Percentiles rank a stretch among this genome's conserved stretches.
These are phyloP conservation scores for Sugiyamaella lignohabitans DNA, from an alignment of 805 yeast genomes.

Conservation along the genomic window DNA sequence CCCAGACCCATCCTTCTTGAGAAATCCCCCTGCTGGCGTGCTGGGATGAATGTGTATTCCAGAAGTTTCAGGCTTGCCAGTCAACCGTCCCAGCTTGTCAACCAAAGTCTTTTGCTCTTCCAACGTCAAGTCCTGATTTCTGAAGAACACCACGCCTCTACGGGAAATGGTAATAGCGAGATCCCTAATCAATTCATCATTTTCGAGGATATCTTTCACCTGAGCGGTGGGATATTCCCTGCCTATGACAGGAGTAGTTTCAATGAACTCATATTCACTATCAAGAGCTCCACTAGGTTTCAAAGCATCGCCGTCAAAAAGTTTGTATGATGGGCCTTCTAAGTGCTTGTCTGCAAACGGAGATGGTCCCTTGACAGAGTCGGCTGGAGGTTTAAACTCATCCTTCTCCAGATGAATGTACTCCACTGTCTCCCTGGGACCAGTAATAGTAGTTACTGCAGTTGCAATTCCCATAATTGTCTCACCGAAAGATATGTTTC, in stretches of 20 bases:
- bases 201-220: constrained; percentile 24
- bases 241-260: constrained; percentile 23
- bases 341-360: constrained; percentile 21
- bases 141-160: constrained; percentile 47
- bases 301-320: constrained; percentile 20
- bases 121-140: constrained; percentile 34
- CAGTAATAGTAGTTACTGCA: background rate
- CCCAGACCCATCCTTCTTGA: constrained; percentile 19
- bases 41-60: constrained; percentile 31
- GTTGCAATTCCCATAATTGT: background rate
- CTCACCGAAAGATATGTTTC: too few relatives aligned
- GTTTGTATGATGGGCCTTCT: constrained; percentile 6
- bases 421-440: background rate
- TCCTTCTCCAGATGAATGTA: background rate
- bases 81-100: constrained; percentile 23
- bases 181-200: constrained; percentile 35
- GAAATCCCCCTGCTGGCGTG: constrained; percentile 23
- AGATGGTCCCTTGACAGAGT: constrained; percentile 20
- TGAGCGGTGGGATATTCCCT: constrained; percentile 17
- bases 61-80: constrained; percentile 26
- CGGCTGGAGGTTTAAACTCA: background rate
- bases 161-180: constrained; percentile 42
- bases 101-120: constrained; percentile 26
- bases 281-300: constrained; percentile 21
- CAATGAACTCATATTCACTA: constrained; percentile 22